A percentile compares a stretch with the other conserved stretches of the same genome.
Evolutionary conservation across 768 basidiomycete genomes (phyloP).

Genomic region (Galerina sulciceps): DNA sequence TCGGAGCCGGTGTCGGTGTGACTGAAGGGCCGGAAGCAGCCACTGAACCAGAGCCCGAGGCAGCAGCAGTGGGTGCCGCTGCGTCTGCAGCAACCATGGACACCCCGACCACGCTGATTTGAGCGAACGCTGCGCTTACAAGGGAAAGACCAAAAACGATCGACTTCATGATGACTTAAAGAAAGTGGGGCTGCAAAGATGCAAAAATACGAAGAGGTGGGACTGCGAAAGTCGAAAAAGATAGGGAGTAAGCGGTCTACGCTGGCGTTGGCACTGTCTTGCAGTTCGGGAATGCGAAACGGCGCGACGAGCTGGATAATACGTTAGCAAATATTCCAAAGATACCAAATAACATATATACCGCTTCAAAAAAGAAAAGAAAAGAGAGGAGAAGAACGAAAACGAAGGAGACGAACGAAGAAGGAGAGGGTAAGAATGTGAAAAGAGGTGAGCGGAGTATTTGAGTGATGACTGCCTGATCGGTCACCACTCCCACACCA

Average conservation of each 20-base stretch:
- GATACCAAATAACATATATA: conserved; percentile 30
- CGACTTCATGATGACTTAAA: conserved; percentile 62
- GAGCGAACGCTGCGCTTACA: conserved; percentile 59
- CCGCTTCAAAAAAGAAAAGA: conserved; percentile 45
- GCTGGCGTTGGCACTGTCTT: conserved; percentile 69
- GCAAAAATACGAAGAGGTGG: conserved; percentile 26
- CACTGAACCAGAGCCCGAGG: conserved; percentile 22
- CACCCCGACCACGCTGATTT: conserved; percentile 51
- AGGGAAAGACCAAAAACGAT: conserved; percentile 63
- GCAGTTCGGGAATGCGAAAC: conserved; percentile 55
- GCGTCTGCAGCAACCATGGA: conserved; percentile 40
- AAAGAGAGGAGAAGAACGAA: conserved; percentile 33
- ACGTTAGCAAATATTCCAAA: conserved; percentile 28
- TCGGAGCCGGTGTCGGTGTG: conserved; percentile 25
- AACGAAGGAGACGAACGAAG: conserved; percentile 45
- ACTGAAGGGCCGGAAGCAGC: conserved; percentile 17
- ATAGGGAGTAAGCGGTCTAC: conserved; percentile 65
- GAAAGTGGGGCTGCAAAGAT: conserved; percentile 45
- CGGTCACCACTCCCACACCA: conserved; percentile 26
- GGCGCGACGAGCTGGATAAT: conserved; percentile 46
- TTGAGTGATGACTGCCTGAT: conserved; percentile 33
- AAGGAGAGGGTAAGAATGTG: conserved; percentile 33
- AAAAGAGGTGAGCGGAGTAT: conserved; percentile 30
- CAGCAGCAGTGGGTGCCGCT: conserved; percentile 18
- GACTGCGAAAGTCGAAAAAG: conserved; percentile 35